Evolutionary conservation across 371 early-diverging fungal species (phyloP), one percentile per base, ranked within the genome.

Genomic region (Vairimorpha necatrix): DNA sequence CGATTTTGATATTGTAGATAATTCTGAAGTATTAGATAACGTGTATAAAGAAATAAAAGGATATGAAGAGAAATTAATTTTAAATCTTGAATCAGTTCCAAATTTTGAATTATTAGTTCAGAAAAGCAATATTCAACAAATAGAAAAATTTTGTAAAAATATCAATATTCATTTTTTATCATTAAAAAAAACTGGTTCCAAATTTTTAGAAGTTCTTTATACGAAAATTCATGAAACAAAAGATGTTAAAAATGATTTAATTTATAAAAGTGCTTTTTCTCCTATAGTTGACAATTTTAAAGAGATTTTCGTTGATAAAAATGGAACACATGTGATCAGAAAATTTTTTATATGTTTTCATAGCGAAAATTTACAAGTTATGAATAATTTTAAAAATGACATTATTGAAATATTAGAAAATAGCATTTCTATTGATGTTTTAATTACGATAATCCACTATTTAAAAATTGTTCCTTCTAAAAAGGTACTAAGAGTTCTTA

Each of bases 151-250:
- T 36, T 66, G 79, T 14, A 66, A 70, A 33, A 68, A 58, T 16
- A 13, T 78, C 6, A 60, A 63, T 39, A n/a, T 60, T 9, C 53
- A 73, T 1, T 13, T 20, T 13, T 13, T 73, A 9, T 56, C 61
- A 16, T 53, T 53, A 32, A 78, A 78, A 58, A 78, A 78, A 60
- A 62, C 75, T 13, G 78, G 78, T 28, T 78, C 78, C 20, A 69
- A 75, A 34, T 42, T 78, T 24, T 6, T 67, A 28, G 78, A 78
- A 46, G 47, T 47, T 22, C 56, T 69, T 28, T 74, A 30, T 34
- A 47, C 56, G 33, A 46, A 22, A 30, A 26, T 78, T 22, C 63
- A 74, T 48, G 61, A 42, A 16, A 63, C 60, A 26, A 50, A 50
- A 18, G 50, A 50, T 11, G 14, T 50, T 13, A 42, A 58, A 9